Evolutionary conservation across 495 filamentous ascomycete species (phyloP).

Genomic region (Sordaria brevicollis): DNA sequence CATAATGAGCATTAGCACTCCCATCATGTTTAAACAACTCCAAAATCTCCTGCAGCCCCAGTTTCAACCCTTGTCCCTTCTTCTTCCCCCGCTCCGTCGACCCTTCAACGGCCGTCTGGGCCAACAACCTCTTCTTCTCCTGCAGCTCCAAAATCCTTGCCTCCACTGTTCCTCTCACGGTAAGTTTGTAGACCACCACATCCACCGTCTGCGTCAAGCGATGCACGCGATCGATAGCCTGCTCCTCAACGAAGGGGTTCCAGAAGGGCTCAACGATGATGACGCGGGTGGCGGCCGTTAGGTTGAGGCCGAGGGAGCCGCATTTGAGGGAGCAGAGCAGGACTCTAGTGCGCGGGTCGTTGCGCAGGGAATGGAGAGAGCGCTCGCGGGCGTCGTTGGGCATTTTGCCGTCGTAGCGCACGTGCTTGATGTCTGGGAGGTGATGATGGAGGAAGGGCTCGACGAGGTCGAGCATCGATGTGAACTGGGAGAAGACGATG

Average conservation of each 20-base stretch:
- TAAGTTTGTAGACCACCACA: constrained; percentile 89
- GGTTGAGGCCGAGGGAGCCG: constrained; percentile 83
- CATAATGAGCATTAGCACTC: too few relatives aligned
- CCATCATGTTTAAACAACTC: constrained; percentile 76
- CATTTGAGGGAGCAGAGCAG: constrained; percentile 89
- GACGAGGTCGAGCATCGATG: constrained; percentile 90
- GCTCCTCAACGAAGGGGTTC: constrained; percentile 97
- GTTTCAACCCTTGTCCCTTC: constrained; percentile 56
- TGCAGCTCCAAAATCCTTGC: constrained; percentile 87
- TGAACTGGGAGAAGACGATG: constrained; percentile 96
- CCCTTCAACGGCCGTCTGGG: constrained; percentile 43
- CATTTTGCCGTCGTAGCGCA: constrained; percentile 94
- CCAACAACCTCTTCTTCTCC: constrained; percentile 81
- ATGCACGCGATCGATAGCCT: constrained; percentile 96
- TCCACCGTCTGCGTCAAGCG: constrained; percentile 90
- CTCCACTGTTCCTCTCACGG: constrained; percentile 75
- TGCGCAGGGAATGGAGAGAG: constrained; percentile 59
- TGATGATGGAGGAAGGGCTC: constrained; percentile 76
- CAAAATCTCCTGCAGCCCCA: constrained; percentile 90
- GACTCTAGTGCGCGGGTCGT: constrained; percentile 60
- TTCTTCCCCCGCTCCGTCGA: constrained; percentile 29
- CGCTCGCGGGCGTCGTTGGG: constrained; percentile 85
- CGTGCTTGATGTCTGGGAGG: constrained; percentile 51
- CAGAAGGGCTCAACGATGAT: constrained; percentile 96
- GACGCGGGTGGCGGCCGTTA: constrained; percentile 87